phyloP scores from a whole-genome alignment of 192 early-diverging fungal species.

The Blastocladiella britannica region DNA sequence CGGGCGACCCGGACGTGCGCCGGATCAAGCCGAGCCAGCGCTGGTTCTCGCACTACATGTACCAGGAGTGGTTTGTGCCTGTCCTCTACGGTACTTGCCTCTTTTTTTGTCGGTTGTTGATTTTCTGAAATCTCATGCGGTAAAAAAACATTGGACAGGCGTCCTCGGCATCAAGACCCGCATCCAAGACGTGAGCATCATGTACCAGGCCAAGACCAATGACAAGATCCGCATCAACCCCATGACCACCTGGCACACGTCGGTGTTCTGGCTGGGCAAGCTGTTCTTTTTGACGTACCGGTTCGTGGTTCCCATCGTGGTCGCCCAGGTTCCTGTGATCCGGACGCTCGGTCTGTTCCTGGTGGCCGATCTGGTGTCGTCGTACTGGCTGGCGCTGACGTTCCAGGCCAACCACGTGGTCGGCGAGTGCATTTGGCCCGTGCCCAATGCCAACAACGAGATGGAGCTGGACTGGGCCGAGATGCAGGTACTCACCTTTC shows the following conservation, averaged over 20 bases:
- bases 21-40: conserved; percentile 26
- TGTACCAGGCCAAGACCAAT: conserved; percentile 23
- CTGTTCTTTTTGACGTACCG: conserved; percentile 27
- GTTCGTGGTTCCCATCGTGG: conserved; percentile 16
- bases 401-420: conserved; percentile 43
- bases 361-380: conserved; percentile 21
- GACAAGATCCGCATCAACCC: conserved; percentile 29
- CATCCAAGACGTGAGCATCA: conserved; percentile 23
- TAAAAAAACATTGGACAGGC: no score
- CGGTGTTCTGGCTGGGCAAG: conserved; percentile 34
- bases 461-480: conserved; percentile 31
- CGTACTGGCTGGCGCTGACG: conserved; percentile 27
- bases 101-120: no score
- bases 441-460: conserved; percentile 21
- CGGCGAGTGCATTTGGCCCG: conserved; percentile 29
- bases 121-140: no score
- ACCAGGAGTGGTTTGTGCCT: conserved; percentile 27
- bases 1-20: conserved; percentile 24
- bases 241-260: conserved; percentile 18
- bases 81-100: conserved; percentile 28
- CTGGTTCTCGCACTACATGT: conserved; percentile 24
- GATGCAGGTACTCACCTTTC: conserved; percentile 15
- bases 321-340: conserved; percentile 10
- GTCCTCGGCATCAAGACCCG: conserved; percentile 27
- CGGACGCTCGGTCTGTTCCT: conserved; percentile 20